Evolutionary conservation across 306 rosid genomes (phyloP).

Genomic region (Acacia acuminata): DNA sequence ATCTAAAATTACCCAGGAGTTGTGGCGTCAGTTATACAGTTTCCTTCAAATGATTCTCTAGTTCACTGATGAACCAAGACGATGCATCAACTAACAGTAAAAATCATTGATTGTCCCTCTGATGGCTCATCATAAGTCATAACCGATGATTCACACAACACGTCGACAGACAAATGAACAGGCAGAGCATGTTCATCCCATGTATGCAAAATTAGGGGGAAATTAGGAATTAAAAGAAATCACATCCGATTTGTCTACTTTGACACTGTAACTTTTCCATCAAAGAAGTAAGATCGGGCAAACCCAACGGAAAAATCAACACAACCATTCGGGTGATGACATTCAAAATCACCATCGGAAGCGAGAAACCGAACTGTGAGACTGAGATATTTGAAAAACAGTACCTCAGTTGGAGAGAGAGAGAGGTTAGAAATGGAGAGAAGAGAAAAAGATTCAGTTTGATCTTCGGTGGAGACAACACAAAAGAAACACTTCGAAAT

Average conservation of each 20-base stretch:
- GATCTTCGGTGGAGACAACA: conserved; percentile 12
- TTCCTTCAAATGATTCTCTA: conserved; percentile 35
- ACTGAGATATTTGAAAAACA: not conserved
- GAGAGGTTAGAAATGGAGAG: conserved; percentile 28
- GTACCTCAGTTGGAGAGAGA: conserved; percentile 33
- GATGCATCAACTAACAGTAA: conserved; percentile 33
- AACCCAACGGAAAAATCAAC: conserved; percentile 12
- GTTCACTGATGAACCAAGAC: conserved; percentile 31
- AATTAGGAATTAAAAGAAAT: too few species aligned
- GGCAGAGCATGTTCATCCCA: not conserved
- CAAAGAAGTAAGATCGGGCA: conserved; percentile 23
- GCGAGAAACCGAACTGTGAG: conserved; percentile 26
- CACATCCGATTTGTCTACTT: conserved; percentile 15
- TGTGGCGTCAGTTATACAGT: conserved; percentile 13
- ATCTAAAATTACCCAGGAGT: conserved; percentile 2
- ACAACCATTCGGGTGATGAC: conserved; percentile 34
- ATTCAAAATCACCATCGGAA: conserved; percentile 23
- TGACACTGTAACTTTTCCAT: conserved; percentile 24
- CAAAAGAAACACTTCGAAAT: conserved; percentile 39
- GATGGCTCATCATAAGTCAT: conserved; percentile 6
- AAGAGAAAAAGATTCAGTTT: conserved; percentile 28
- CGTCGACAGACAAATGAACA: not conserved
- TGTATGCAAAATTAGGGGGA: not conserved
- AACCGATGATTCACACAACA: conserved; percentile 2
- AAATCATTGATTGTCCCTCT: conserved; percentile 12